phyloP scores from a whole-genome alignment of 352 stramenopile genomes.

The Pythium coloratum region DNA sequence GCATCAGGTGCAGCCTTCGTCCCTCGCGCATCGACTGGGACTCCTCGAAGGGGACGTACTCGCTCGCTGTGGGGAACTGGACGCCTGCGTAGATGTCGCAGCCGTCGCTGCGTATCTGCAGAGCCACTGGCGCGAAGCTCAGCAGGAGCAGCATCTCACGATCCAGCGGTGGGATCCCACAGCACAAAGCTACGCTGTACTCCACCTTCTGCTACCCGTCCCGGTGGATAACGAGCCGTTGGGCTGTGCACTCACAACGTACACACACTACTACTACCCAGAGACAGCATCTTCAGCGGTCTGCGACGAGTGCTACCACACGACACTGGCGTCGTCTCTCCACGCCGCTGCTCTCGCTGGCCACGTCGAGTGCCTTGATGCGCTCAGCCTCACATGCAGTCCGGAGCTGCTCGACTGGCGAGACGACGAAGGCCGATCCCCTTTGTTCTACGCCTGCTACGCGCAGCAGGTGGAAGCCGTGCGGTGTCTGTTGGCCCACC shows the following conservation, averaged over 20 bases:
- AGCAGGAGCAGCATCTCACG: constrained; percentile 30
- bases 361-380: constrained; percentile 53
- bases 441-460: constrained; percentile 77
- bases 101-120: constrained; percentile 27
- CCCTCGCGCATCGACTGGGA: constrained; percentile 34
- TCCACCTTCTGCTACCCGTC: constrained; percentile 27
- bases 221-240: constrained; percentile 19
- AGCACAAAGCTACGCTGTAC: constrained; percentile 43
- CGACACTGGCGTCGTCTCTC: constrained; percentile 45
- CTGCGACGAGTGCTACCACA: constrained; percentile 64
- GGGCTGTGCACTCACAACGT: constrained; percentile 55
- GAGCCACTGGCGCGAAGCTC: constrained; percentile 17
- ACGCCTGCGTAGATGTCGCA: constrained; percentile 10
- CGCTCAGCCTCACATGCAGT: constrained; percentile 23
- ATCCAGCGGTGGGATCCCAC: constrained; percentile 50
- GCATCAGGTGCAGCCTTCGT: constrained; percentile 35
- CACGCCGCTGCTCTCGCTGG: constrained; percentile 59
- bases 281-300: background rate
- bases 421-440: constrained; percentile 62
- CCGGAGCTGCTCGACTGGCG: constrained; percentile 47
- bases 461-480: constrained; percentile 48
- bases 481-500: constrained; percentile 38
- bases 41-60: constrained; percentile 53
- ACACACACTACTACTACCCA: constrained; percentile 46
- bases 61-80: constrained; percentile 35